Evolutionary conservation across 2,329 filamentous ascomycete species (phyloP), one percentile per base, ranked within the genome.

Genomic region (Neocatenulostroma microsporum): DNA sequence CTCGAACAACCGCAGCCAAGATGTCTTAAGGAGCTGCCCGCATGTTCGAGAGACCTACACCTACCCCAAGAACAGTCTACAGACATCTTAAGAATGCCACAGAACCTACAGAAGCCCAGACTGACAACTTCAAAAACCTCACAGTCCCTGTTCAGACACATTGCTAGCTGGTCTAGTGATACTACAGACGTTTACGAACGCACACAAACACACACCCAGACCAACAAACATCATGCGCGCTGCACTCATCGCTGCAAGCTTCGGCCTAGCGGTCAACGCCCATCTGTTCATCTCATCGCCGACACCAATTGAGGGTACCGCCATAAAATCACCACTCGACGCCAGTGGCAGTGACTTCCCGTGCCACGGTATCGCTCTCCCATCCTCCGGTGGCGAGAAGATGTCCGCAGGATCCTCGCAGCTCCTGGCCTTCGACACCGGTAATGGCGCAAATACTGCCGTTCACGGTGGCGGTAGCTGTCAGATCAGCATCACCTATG

Each of bases 391-490:
- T 1, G 63, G 67, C 1, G 62, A 68, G 1, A 63, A 62, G 52
- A 85, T 82, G 61, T 64, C 70, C 1, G 70, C 82, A 11, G 85
- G 85, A 3, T 72, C 74, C 5, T 46, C 60, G 0, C 75, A 82
- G 51, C 58, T 65, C 0, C 69, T 95, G 1, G 60, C 63, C 0
- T 84, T 94, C 61, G 64, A 56, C 5, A 37, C 49, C 12, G 65
- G 60, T 45, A 53, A 54, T 1, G 62, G 62, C 13, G 60, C 64
- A 0, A 88, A 87, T 23, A 66, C 70, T 32, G 88, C 87, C 3
- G 77, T 80, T 0, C 91, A 98, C 50, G 88, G 88, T 13, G 91
- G 91, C 36, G 91, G 91, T 0, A 93, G 85, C 0, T 96, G 91
- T 66, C 91, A 98, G 53, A 65, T 96, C 39, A 82, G 81, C 7